A percentile compares a stretch with the other conserved stretches of the same genome.
phyloP scores from a whole-genome alignment of 1,284 basidiomycete species.

The Pulchroboletus neoregius region DNA sequence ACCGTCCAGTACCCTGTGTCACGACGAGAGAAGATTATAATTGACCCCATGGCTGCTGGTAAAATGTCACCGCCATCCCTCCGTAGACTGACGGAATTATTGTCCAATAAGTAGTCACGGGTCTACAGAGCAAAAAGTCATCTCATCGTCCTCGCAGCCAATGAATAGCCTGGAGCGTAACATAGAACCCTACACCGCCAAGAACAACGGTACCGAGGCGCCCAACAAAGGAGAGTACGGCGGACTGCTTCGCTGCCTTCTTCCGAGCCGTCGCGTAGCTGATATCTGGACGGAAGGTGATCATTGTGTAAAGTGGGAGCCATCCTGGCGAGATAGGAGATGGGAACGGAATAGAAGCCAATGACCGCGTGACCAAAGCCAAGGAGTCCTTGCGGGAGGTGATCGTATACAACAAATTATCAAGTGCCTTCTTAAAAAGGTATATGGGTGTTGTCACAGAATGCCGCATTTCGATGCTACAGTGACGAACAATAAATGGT shows the following conservation, averaged over 20 bases:
- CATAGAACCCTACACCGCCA: slow-evolving; percentile 42
- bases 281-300: slow-evolving; percentile 93
- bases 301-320: slow-evolving; percentile 95
- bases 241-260: slow-evolving; percentile 59
- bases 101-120: slow-evolving; percentile 19
- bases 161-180: slow-evolving; percentile 38
- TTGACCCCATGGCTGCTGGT: slow-evolving; percentile 20
- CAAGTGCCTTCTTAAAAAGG: slow-evolving; percentile 77
- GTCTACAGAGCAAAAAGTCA: slow-evolving; percentile 24
- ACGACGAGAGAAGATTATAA: slow-evolving; percentile 22
- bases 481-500: slow-evolving; percentile 22
- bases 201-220: slow-evolving; percentile 45
- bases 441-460: slow-evolving; percentile 82
- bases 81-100: slow-evolving; percentile 10
- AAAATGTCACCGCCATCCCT: slow-evolving; percentile 20
- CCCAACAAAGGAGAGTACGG: slow-evolving; percentile 43
- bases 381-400: slow-evolving; percentile 47
- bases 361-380: slow-evolving; percentile 37
- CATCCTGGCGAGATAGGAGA: slow-evolving; percentile 63
- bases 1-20: slow-evolving; percentile 28
- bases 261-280: slow-evolving; percentile 74
- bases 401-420: slow-evolving; percentile 68
- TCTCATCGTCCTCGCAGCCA: slow-evolving; percentile 34
- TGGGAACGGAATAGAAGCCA: slow-evolving; percentile 53
- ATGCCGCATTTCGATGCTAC: slow-evolving; percentile 91